phyloP scores from a whole-genome alignment of 352 stramenopile species.

The Phytophthora chlamydospora region DNA sequence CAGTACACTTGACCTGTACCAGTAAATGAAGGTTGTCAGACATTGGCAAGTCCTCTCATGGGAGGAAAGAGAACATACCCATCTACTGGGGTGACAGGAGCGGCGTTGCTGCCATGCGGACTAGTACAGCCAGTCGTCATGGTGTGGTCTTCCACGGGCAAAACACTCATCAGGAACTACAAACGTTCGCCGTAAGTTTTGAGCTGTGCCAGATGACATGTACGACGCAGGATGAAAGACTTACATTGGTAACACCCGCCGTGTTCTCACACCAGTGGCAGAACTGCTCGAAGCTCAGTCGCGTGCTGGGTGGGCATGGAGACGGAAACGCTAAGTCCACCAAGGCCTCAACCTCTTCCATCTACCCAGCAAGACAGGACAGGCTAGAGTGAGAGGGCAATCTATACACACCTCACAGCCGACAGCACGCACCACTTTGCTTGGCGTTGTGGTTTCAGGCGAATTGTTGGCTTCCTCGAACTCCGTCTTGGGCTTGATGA shows the following conservation, averaged over 20 bases:
- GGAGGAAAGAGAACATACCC: conserved; percentile 25
- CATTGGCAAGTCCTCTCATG: neutral
- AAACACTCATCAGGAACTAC: conserved; percentile 81
- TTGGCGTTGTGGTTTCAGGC: conserved; percentile 16
- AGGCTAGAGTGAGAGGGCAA: neutral
- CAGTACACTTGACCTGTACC: conserved; percentile 12
- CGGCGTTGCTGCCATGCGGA: conserved; percentile 9
- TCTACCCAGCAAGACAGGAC: conserved; percentile 25
- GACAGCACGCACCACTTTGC: conserved; percentile 30
- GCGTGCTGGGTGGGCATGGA: conserved; percentile 43
- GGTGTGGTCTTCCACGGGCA: conserved; percentile 65
- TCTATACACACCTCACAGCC: neutral
- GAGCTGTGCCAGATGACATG: neutral
- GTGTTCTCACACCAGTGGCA: conserved; percentile 85
- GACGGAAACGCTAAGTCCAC: conserved; percentile 81
- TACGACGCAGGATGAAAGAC: conserved; percentile 7
- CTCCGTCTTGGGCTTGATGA: conserved; percentile 49
- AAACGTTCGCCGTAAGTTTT: neutral
- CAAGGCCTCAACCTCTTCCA: conserved; percentile 80
- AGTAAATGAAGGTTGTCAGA: conserved; percentile 10
- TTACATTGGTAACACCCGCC: conserved; percentile 75
- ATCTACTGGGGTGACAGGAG: conserved; percentile 40
- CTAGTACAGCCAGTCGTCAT: conserved; percentile 14
- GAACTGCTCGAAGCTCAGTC: conserved; percentile 90
- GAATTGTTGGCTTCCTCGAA: conserved; percentile 19